Base-by-base conservation (phyloP, 371 early-diverging fungal genomes). In the Phascolomyces articulosus region DNA sequence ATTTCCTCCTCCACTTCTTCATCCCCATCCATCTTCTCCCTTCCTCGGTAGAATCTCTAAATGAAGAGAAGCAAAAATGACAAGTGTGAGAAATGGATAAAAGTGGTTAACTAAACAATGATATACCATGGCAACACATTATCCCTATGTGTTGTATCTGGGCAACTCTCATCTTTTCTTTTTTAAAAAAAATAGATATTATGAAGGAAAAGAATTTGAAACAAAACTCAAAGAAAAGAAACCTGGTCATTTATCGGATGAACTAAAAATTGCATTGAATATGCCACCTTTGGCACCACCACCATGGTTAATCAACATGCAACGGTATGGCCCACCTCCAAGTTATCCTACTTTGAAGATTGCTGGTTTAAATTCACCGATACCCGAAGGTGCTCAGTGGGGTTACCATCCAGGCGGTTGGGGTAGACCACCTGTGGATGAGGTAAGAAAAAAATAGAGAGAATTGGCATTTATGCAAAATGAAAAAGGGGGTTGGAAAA, bases 291-390 rank as follows among this genome's bases (percentile, higher is more conserved):
- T 94, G 55, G 94, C 95, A 0, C 98, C 99, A n/a, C 97, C 98
- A 40, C 99, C 99, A 38, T 99, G 97, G 97, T 79, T 99, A 23
- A 90, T 97, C 69, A 97, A 96, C 68, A 98, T 98, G 99, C 99
- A 99, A 78, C 89, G 98, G 29, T 92, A 95, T 73, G 99, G 99
- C 3, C 97, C 96, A 20, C 99, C 99, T 41, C 98, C 98, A 3
- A 89, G 91, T 60, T 99, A 99, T 75, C 96, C 98, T 6, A 90
- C 87, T 64, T 73, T 98, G 53, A 92, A 90, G 66, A 92, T 99
- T 58, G 95, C 99, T 3, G 99, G 99, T 4, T 79, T 99, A 31
- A 99, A 97, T 75, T 93, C 97, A 11, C 98, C 98, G 1, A 98
- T 99, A 70, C 99, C 99, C 13, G 87, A 90, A 26, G 98, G 99